Conservation (phyloP, 192 early-diverging fungal species). For the Ambispora gerdemannii region DNA sequence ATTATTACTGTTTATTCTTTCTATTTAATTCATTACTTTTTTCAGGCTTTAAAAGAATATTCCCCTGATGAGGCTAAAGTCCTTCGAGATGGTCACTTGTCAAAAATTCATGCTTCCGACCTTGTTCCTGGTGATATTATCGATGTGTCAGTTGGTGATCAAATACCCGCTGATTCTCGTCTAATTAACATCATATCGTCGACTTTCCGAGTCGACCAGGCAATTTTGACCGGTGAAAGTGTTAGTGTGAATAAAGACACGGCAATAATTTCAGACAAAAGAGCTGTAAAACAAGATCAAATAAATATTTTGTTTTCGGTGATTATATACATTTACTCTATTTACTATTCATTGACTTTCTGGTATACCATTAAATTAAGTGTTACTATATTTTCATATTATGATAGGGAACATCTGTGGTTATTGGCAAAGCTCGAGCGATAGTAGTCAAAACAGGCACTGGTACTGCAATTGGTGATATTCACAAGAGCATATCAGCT, state of each 20-base stretch:
- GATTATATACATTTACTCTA: too few species aligned
- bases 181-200: constrained; percentile 76
- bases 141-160: constrained; percentile 87
- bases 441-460: constrained; percentile 88
- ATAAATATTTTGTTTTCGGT: constrained; percentile 92
- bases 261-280: constrained; percentile 55
- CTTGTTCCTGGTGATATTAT: constrained; percentile 98
- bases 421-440: constrained; percentile 83
- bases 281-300: constrained; percentile 94
- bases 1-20: too few species aligned
- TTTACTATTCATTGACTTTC: too few species aligned
- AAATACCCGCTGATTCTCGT: constrained; percentile 94
- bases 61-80: constrained; percentile 95
- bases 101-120: constrained; percentile 68
- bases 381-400: too few species aligned
- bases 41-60: constrained; percentile 87
- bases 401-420: constrained; percentile 79
- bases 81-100: constrained; percentile 66
- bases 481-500: constrained; percentile 81
- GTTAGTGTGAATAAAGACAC: constrained; percentile 84
- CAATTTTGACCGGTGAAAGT: constrained; percentile 94
- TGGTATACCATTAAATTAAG: too few species aligned
- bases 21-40: not conserved
- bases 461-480: constrained; percentile 89
- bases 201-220: constrained; percentile 91